Base-by-base conservation (phyloP, 257 asterid genomes). In the Petunia axillaris region DNA sequence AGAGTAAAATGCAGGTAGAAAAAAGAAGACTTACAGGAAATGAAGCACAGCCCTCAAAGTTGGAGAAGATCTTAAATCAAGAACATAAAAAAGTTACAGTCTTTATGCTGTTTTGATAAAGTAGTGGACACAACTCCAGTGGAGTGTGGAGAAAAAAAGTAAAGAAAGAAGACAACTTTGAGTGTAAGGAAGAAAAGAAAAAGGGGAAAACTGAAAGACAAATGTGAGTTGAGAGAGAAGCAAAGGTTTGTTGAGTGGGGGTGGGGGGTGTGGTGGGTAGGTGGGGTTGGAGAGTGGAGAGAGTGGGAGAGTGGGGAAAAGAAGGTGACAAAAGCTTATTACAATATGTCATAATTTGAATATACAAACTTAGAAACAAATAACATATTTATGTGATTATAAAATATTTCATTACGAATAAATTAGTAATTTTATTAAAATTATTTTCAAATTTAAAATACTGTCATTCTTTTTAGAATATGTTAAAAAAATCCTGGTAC, bases 1-100 rank as follows among this genome's bases (percentile, higher is more conserved):
- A 48, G 48, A 48, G 46, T 6, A 57, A 82, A 81, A 82, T 43
- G 78, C 83, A 73, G 48, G 75, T 16, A 73, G 8, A 67, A 71
- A 46, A 64, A 68, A 77, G 81, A 63, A 77, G 65, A 82, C 93
- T 86, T 80, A 91, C 90, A 41, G 79, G 83, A 89, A 83, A 79
- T 83, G 87, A 79, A 86, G 82, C 86, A 55, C 84, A 70, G 82
- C 35, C 62, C 71, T 59, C 74, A 60, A 81, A 76, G 84, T 83
- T 58, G 81, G 79, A 64, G 76, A 53, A 14, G 79, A 59, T 25
- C 37, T 80, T 36, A 57, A 76, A 41, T 39, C 63, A 79, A 79
- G 65, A 79, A 79, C 7, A 36, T 6, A 58, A 54, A 2, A 64
- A 58, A 79, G 75, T 13, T 43, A 36, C 3, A 25, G 2, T 14